Base-by-base conservation (phyloP, 192 early-diverging fungal species). In the Backusella tarrabulga region DNA sequence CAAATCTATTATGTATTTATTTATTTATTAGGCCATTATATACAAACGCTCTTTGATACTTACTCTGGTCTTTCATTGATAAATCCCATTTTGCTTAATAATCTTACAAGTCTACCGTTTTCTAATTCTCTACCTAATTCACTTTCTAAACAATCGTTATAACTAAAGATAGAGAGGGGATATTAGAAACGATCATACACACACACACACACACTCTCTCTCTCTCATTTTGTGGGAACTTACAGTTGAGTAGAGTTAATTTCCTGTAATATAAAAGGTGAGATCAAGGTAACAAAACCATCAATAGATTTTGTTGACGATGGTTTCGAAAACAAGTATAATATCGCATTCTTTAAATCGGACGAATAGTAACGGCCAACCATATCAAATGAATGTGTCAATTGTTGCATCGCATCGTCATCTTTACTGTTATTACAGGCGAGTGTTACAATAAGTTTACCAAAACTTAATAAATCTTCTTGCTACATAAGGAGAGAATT, bases 41-140 rank as follows among this genome's bases (percentile, higher is more conserved):
- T 38, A 95, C 89, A 41, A n/a, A 5, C 1, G n/a, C 9, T 2
- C 12, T 23, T 34, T 32, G 32, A 32, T 32, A n/a, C 85, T 72
- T 87, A 91, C 91, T 95, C 94, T 38, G 94, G 93, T 23, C 96
- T 83, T 84, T 97, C 96, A 77, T 94, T 94, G 75, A 99, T 95
- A 78, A 95, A 97, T 26, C 93, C 96, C 60, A 99, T 86, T 83
- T 99, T 97, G 84, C 90, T 91, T 50, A 99, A 44, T 38, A 99
- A 79, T 35, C 97, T 84, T n/a, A 93, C 89, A 44, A 99, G 73
- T 32, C 98, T 91, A 35, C 94, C 96, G 76, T 99, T 99, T 82
- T 96, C 92, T 63, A 96, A 87, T 84, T 99, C 98, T 35, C 90
- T 84, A 36, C 85, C 81, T 72, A 99, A 83, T 68, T 93, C 95